phyloP scores from a whole-genome alignment of 2,329 filamentous ascomycete species.

The Fonsecaea nubica region DNA sequence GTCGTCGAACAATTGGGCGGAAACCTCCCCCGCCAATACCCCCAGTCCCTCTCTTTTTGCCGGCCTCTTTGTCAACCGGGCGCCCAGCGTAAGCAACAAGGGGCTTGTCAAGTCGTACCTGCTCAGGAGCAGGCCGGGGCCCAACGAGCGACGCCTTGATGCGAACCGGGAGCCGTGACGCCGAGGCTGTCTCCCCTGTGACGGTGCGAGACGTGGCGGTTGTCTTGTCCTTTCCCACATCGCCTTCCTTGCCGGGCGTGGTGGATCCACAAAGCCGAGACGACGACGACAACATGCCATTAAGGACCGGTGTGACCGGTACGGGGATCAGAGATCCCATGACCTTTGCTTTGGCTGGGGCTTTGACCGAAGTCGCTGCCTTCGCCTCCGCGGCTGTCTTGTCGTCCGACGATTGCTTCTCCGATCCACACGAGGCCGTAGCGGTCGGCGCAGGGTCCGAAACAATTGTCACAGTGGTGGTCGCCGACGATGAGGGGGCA shows the following conservation, averaged over 20 bases:
- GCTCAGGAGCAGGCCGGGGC: slow-evolving; percentile 20
- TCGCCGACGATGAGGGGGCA: slow-evolving; percentile 26
- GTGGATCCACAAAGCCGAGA: slow-evolving; percentile 19
- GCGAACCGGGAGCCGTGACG: slow-evolving; percentile 31
- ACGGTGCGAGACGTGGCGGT: slow-evolving; percentile 21
- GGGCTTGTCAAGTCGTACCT: slow-evolving; percentile 23
- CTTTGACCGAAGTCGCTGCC: slow-evolving; percentile 23
- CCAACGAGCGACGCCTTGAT: slow-evolving; percentile 19
- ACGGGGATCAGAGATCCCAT: slow-evolving; percentile 27
- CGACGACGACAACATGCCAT: slow-evolving; percentile 11
- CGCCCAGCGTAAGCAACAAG: slow-evolving; percentile 11
- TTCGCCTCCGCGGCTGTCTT: slow-evolving; percentile 22
- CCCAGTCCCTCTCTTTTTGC: slow-evolving; percentile 8
- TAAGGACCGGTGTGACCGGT: slow-evolving; percentile 16
- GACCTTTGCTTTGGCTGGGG: slow-evolving; percentile 13
- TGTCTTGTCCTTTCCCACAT: slow-evolving; percentile 23
- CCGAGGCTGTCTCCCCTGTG: slow-evolving; percentile 13
- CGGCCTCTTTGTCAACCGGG: slow-evolving; percentile 20
- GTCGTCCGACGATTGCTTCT: slow-evolving; percentile 18
- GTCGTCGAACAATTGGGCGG: neutral
- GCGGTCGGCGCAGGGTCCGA: slow-evolving; percentile 16
- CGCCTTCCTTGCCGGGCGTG: slow-evolving; percentile 23
- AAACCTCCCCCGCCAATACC: neutral
- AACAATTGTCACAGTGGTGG: slow-evolving; percentile 30
- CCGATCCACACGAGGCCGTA: slow-evolving; percentile 14